Conservation (phyloP, 2,329 filamentous ascomycete species). For the Metarhizium robertsii region DNA sequence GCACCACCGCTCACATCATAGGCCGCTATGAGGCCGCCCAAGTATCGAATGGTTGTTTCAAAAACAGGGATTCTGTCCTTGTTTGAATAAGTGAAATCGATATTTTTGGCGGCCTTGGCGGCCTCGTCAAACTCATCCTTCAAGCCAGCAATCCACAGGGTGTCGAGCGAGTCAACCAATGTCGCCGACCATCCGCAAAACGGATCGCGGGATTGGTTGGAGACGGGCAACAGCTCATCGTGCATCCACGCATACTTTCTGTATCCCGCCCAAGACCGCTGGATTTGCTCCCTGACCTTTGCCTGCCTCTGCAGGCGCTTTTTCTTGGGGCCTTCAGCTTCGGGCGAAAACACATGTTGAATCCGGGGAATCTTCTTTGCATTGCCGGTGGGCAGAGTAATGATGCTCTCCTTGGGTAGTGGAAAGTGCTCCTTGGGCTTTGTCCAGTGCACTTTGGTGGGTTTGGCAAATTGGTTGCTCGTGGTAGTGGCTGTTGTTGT, state of each 20-base stretch:
- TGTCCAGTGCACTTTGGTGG: slow-evolving; percentile 54
- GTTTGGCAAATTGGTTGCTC: slow-evolving; percentile 1
- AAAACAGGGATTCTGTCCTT: slow-evolving; percentile 74
- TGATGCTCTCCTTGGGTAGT: slow-evolving; percentile 59
- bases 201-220: slow-evolving; percentile 59
- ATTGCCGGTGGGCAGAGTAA: slow-evolving; percentile 62
- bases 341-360: slow-evolving; percentile 62
- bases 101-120: slow-evolving; percentile 55
- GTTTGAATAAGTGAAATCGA: slow-evolving; percentile 71
- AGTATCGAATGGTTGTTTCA: slow-evolving; percentile 83
- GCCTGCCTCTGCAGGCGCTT: slow-evolving; percentile 56
- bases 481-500: not conserved
- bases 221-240: slow-evolving; percentile 74
- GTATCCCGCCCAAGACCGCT: slow-evolving; percentile 76
- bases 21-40: slow-evolving; percentile 76
- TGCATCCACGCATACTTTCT: slow-evolving; percentile 71
- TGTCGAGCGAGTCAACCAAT: slow-evolving; percentile 73
- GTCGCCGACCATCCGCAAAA: slow-evolving; percentile 92
- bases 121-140: slow-evolving; percentile 73
- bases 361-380: slow-evolving; percentile 65
- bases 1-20: slow-evolving; percentile 71
- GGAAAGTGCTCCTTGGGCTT: slow-evolving; percentile 72
- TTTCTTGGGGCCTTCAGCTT: slow-evolving; percentile 49
- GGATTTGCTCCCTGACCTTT: slow-evolving; percentile 63
- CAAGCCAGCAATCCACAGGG: slow-evolving; percentile 78